Evolutionary conservation across 495 filamentous ascomycete species (phyloP).

Genomic region (Bathelium albidoporum): DNA sequence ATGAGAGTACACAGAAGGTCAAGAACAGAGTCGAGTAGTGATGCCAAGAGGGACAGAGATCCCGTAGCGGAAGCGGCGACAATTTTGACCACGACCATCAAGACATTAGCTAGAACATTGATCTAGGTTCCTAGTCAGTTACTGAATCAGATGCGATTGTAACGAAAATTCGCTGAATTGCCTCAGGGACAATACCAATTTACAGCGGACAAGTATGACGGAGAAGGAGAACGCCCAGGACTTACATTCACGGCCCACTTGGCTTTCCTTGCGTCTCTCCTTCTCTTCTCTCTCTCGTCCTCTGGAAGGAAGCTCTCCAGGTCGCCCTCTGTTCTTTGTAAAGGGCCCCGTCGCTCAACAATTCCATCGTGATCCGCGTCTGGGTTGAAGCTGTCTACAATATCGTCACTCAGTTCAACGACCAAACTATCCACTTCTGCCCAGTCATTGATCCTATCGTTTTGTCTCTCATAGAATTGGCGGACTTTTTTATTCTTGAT

Average conservation of each 20-base stretch:
- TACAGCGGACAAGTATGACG: background rate
- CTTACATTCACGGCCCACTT: constrained; percentile 44
- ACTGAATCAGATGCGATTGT: background rate
- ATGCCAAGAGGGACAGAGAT: constrained; percentile 41
- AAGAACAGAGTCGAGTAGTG: constrained; percentile 37
- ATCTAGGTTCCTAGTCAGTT: constrained; percentile 13
- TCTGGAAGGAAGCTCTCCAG: constrained; percentile 39
- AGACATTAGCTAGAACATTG: constrained; percentile 40
- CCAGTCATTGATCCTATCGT: constrained; percentile 42
- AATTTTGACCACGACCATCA: constrained; percentile 35
- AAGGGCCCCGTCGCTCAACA: constrained; percentile 32
- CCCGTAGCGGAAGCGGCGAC: constrained; percentile 31
- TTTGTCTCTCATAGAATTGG: constrained; percentile 40
- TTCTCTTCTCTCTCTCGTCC: constrained; percentile 37
- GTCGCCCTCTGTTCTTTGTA: constrained; percentile 31
- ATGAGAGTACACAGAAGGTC: constrained; percentile 42
- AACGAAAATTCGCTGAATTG: no score
- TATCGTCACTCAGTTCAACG: constrained; percentile 39
- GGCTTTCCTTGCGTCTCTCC: constrained; percentile 29
- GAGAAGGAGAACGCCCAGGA: background rate
- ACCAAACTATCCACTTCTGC: constrained; percentile 43
- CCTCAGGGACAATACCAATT: no score
- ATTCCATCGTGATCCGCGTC: constrained; percentile 42
- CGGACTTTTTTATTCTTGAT: constrained; percentile 41
- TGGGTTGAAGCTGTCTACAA: constrained; percentile 43